A percentile compares a stretch with the other conserved stretches of the same genome.
Conservation (phyloP, 2,329 filamentous ascomycete genomes). For the Colletotrichum kahawae region DNA sequence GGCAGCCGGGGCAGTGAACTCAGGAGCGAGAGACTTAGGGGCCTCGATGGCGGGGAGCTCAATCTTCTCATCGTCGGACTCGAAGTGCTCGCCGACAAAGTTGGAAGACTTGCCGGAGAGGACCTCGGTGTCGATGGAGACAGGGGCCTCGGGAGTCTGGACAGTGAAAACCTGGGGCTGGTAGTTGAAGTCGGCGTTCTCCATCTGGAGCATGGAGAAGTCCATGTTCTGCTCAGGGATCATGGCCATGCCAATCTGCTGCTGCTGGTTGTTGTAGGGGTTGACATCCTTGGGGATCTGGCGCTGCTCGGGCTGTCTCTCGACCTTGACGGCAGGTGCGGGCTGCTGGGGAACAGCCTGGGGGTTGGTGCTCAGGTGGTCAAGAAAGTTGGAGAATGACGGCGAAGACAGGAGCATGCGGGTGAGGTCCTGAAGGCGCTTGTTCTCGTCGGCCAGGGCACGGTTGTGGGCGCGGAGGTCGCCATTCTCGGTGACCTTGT, state of each 20-base stretch:
- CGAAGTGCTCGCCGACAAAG: conserved; percentile 51
- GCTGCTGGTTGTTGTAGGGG: conserved; percentile 61
- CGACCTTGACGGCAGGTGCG: conserved; percentile 38
- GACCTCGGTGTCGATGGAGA: conserved; percentile 60
- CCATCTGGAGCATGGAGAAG: conserved; percentile 72
- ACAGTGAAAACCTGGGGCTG: conserved; percentile 78
- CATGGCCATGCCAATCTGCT: conserved; percentile 81
- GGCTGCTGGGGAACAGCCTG: conserved; percentile 40
- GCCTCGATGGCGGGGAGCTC: conserved; percentile 60
- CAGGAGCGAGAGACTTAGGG: conserved; percentile 38
- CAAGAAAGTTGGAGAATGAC: conserved; percentile 82
- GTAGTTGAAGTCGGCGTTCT: conserved; percentile 59
- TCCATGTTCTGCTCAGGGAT: conserved; percentile 81
- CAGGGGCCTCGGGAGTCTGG: conserved; percentile 71
- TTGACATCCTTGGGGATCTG: conserved; percentile 70
- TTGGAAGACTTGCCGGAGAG: conserved; percentile 75
- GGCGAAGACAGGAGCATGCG: conserved; percentile 81
- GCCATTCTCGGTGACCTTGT: conserved; percentile 82
- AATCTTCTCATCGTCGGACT: conserved; percentile 58
- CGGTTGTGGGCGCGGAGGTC: conserved; percentile 83
- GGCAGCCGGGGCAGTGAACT: conserved; percentile 30
- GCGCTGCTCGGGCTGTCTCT: conserved; percentile 17
- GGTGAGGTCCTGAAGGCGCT: conserved; percentile 77
- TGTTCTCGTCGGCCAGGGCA: conserved; percentile 84
- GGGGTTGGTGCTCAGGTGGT: conserved; percentile 69